Evolutionary conservation across 1,284 basidiomycete genomes (phyloP), one percentile per base, ranked within the genome.

Genomic region (Porogramme epimiltina): DNA sequence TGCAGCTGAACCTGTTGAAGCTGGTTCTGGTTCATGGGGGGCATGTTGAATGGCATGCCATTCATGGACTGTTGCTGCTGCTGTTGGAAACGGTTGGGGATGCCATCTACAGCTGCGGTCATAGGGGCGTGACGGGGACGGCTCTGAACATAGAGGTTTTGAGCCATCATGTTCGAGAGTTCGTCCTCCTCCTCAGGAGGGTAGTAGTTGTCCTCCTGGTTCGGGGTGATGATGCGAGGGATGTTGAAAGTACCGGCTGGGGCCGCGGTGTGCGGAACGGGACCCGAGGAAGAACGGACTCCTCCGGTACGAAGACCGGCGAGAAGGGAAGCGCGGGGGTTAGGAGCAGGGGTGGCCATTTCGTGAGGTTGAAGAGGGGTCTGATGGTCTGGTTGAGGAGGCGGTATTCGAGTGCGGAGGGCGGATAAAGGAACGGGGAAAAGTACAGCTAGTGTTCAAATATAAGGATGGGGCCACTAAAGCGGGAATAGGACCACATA

Each of bases 241-340:
- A 85, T 65, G 64, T 80, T 81, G 76, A 89, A 89, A 25, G 84
- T 72, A 56, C 74, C 76, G 45, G 75, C 72, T 24, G 84, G 82
- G 25, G 84, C 82, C 50, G 87, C 85, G 42, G 87, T 85, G 69
- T 87, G 84, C 41, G 89, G 87, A 23, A 81, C 69, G 59, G 67
- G 72, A 61, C 75, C 73, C 56, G 87, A 85, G 40, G 78, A 67
- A 16, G 89, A 83, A 63, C 89, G 87, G 54, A 91, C 90, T 49
- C 89, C 89, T 68, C 90, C 89, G 50, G 89, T 92, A 68, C 89
- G 87, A 65, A 92, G 88, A 63, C 87, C 88, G 57, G 87, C 79
- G 70, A 92, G 87, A 64, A 92, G 86, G 58, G 88, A 89, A 51
- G 89, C 89, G 64, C 89, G 87, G 61, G 78, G 74, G 72, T 80